A percentile compares a stretch with the other conserved stretches of the same genome.
phyloP scores from a whole-genome alignment of 805 yeast genomes.

The Metschnikowia vanudenii region DNA sequence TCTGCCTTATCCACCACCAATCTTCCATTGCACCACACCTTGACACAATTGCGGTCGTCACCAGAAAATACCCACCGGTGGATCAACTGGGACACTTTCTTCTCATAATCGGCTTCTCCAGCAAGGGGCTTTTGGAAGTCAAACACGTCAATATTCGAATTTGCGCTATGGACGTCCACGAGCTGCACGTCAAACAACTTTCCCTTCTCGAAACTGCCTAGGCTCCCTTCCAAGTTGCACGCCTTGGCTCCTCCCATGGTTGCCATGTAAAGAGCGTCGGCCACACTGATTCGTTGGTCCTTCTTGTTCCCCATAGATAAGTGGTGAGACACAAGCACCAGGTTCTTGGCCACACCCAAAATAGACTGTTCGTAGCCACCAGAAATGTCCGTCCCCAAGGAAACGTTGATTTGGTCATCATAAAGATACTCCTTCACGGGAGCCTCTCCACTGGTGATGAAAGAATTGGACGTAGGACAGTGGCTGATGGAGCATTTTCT shows the following conservation, averaged over 20 bases:
- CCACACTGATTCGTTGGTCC: slow-evolving; percentile 18
- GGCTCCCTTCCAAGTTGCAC: slow-evolving; percentile 49
- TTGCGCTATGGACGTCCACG: slow-evolving; percentile 54
- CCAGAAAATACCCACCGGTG: slow-evolving; percentile 93
- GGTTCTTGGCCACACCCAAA: slow-evolving; percentile 32
- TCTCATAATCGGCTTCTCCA: slow-evolving; percentile 14
- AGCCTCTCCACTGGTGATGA: slow-evolving; percentile 88
- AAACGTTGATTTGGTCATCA: slow-evolving; percentile 65
- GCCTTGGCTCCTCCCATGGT: slow-evolving; percentile 90
- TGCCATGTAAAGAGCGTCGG: slow-evolving; percentile 75
- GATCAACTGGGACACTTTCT: slow-evolving; percentile 53
- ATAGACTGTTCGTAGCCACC: slow-evolving; percentile 45
- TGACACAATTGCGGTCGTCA: slow-evolving; percentile 82
- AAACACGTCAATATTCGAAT: slow-evolving; percentile 71
- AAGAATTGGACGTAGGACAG: slow-evolving; percentile 89
- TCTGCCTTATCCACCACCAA: slow-evolving; percentile 47
- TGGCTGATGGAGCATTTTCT: slow-evolving; percentile 76
- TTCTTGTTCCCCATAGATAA: slow-evolving; percentile 28
- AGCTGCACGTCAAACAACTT: slow-evolving; percentile 83
- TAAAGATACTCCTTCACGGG: slow-evolving; percentile 59
- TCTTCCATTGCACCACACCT: slow-evolving; percentile 83
- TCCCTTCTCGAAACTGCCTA: slow-evolving; percentile 76
- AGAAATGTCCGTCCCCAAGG: slow-evolving; percentile 52
- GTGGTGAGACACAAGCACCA: slow-evolving; percentile 42
- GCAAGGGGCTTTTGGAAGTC: slow-evolving; percentile 59